Percentiles rank a stretch among this genome's conserved stretches.
These are phyloP conservation scores for Abortiporus biennis DNA, from an alignment of 1,284 basidiomycete species.

Conservation along the genomic window DNA sequence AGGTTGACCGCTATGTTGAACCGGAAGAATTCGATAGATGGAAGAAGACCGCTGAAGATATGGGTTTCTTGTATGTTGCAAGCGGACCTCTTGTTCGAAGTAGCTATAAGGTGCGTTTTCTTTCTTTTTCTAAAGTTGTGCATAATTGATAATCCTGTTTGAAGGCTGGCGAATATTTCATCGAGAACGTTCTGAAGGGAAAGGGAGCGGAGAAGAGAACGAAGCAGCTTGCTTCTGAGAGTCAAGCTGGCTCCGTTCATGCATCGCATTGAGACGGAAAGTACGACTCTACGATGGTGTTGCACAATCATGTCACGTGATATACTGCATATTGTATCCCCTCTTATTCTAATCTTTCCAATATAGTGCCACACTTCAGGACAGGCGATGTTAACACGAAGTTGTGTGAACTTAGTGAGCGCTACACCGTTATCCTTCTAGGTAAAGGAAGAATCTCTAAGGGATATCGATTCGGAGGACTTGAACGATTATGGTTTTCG, in stretches of 20 bases:
- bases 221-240: slow-evolving; percentile 25
- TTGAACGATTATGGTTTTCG: too few relatives aligned
- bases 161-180: slow-evolving; percentile 88
- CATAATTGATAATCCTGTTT: neutral
- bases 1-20: slow-evolving; percentile 93
- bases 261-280: neutral
- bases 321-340: slow-evolving; percentile 7
- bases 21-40: slow-evolving; percentile 92
- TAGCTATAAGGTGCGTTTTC: slow-evolving; percentile 81
- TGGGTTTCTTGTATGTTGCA: slow-evolving; percentile 97
- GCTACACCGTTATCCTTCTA: too few relatives aligned
- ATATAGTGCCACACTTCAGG: too few relatives aligned
- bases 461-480: too few relatives aligned
- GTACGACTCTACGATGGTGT: too few relatives aligned
- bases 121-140: too few relatives aligned
- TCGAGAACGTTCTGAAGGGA: slow-evolving; percentile 80
- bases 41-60: slow-evolving; percentile 84
- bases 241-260: too few relatives aligned
- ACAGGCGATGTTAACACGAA: too few relatives aligned
- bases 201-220: slow-evolving; percentile 43
- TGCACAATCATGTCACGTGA: too few relatives aligned
- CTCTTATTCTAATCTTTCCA: neutral
- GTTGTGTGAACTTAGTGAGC: too few relatives aligned
- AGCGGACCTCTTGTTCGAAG: slow-evolving; percentile 94
- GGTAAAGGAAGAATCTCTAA: too few relatives aligned